Base-by-base conservation (phyloP, 805 yeast species). In the Candida wancherniae region DNA sequence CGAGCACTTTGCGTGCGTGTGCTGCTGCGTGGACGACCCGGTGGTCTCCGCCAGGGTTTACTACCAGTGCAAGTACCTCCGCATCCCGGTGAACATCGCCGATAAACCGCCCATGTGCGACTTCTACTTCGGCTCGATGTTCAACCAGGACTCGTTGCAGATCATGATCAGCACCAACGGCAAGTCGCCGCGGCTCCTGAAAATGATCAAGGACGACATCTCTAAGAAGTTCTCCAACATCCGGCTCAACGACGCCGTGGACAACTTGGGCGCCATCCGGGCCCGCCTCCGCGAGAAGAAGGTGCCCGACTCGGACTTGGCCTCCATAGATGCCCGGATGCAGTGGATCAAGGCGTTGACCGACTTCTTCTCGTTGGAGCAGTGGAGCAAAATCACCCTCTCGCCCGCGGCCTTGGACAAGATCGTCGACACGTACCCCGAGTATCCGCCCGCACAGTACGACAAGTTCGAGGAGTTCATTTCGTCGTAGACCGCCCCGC, bases 121-220 rank as follows among this genome's bases (percentile, higher is more conserved):
- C 55, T 84, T 83, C 55, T 84, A 83, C 59, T 84, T 84, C 54
- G 95, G 94, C 1, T 74, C 88, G 15, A 77, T 80, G 61, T 77
- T 74, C 53, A 69, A 83, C 47, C 73, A 73, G 41, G 92, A 88
- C 10, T 74, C 77, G 10, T 59, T 84, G 29, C 92, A 84, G 50
- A 69, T 84, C 22, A 79, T 84, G 88, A 80, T 84, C 9, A 75
- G 85, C 22, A 83, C 94, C 9, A 84, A 83, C 53, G 94, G 94
- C 4, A 73, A 77, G 45, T 80, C 88, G 2, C 95, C 95, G 1
- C 58, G 92, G 32, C 68, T 84, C 45, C 80, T 86, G 30, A 68
- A 69, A 39, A 41, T 63, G 31, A 62, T 66, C 35, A 65, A 63
- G 40, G 69, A 74, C 36, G 58, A 74, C 22, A 78, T 84, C 33